Conservation (phyloP, 1,284 basidiomycete genomes). For the Puccinia hordei region DNA sequence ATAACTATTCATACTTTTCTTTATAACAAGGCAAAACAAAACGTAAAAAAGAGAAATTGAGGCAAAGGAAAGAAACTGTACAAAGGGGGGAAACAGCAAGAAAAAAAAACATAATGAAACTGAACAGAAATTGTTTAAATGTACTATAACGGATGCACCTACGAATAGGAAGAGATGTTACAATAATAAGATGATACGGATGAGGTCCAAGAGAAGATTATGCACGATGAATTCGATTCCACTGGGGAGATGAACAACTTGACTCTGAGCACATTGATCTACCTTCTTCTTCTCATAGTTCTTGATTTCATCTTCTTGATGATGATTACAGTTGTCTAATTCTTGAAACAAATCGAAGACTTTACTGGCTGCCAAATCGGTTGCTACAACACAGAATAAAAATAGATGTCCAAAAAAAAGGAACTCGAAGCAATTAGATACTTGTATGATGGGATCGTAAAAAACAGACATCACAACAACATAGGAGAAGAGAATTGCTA, state of each 20-base stretch:
- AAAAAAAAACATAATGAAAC: too few relatives aligned
- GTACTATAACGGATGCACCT: neutral
- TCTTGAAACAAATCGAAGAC: conserved; percentile 45
- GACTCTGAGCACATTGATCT: neutral
- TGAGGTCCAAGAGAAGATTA: conserved; percentile 35
- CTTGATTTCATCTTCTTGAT: neutral
- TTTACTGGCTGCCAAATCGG: conserved; percentile 38
- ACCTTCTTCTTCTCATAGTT: neutral
- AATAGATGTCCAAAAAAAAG: neutral
- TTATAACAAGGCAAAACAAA: too few relatives aligned
- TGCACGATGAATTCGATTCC: conserved; percentile 37
- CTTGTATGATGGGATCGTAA: neutral
- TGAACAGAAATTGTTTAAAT: neutral
- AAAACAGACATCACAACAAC: too few relatives aligned
- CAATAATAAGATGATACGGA: conserved; percentile 38
- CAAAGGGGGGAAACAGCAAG: too few relatives aligned
- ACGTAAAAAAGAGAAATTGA: too few relatives aligned
- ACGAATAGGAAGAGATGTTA: conserved; percentile 4
- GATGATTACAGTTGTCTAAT: neutral
- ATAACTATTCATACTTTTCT: neutral
- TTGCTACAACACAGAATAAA: conserved; percentile 30
- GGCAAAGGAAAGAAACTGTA: too few relatives aligned
- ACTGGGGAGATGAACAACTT: neutral
- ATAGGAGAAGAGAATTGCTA: neutral
- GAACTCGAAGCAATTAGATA: neutral